Base-by-base conservation (phyloP, 176 grass and related monocot species). In the Zoysia japonica region DNA sequence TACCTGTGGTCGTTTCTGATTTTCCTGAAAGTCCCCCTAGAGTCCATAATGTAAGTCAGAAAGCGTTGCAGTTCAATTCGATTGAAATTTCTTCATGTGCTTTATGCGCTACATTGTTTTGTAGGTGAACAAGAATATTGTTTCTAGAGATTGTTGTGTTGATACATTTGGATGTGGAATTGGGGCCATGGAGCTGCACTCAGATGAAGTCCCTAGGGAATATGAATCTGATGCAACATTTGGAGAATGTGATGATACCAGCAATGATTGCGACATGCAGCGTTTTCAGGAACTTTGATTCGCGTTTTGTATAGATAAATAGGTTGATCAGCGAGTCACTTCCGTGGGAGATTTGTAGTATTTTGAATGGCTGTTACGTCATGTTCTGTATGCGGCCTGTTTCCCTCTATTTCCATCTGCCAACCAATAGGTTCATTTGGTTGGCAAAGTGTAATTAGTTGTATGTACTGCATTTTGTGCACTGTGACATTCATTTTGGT, bases 391-490 rank as follows among this genome's bases (percentile, higher is more conserved):
- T 48, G 14, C 47, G 17, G 48, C 70, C 44, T 76, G 37, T 65
- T 83, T 67, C 19, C 15, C 77, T 66, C 72, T 11, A 60, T 78
- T 63, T 65, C 5, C 5, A 67, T 69, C 45, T 75, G 60, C 53
- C 74, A 70, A 36, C 68, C 64, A 60, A 65, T 43, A 46, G 19
- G 16, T 64, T 40, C 48, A 75, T 65, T 51, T 66, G 19, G 64
- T 57, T 88, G 61, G 49, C 16, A 82, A 85, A 85, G 7, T 88
- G 89, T 88, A 85, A 83, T 74, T 88, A 85, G 39, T 64, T 84
- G 47, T 60, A 1, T 76, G 50, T 78, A 76, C 71, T 71, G 49
- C 84, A 64, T 71, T 77, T 61, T 20, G 8, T 57, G 1, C 0
- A 15, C 9, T 35, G 40, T 60, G 17, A 50, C 4, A 5, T 67